These are phyloP conservation scores for Parietichytrium sp. DNA, from an alignment of 108 stramenopile species.

Conservation along the genomic window DNA sequence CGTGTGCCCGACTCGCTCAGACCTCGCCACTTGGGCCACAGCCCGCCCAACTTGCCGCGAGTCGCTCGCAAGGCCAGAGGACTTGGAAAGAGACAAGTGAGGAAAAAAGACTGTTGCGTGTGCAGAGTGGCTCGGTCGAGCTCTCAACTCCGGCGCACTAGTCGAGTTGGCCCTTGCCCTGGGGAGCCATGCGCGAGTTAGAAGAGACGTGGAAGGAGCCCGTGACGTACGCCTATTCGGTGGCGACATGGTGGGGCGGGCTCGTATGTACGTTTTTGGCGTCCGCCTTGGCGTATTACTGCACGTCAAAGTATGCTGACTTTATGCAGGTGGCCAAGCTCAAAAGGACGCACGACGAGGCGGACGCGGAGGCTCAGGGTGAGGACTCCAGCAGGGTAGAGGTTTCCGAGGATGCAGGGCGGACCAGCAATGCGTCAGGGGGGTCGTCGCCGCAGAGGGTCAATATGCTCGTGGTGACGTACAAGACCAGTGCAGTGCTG, in stretches of 20 bases:
- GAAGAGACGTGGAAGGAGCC: conserved; percentile 13
- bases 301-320: conserved; percentile 15
- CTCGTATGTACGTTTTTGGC: background rate
- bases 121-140: too few species aligned
- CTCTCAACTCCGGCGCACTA: too few species aligned
- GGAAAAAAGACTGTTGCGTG: too few species aligned
- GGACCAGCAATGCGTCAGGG: background rate
- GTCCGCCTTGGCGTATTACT: background rate
- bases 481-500: background rate
- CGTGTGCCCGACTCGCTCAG: too few species aligned
- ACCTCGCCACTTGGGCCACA: too few species aligned
- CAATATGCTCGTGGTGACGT: background rate
- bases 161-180: too few species aligned
- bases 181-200: too few species aligned
- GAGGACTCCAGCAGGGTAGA: background rate
- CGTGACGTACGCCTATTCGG: background rate
- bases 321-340: background rate
- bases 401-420: background rate
- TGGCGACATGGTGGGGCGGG: background rate
- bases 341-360: background rate
- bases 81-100: too few species aligned
- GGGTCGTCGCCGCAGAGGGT: background rate
- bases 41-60: too few species aligned
- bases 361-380: background rate
- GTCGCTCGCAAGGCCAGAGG: too few species aligned